Base-by-base conservation (phyloP, 306 rosid genomes). In the Malus asiatica region DNA sequence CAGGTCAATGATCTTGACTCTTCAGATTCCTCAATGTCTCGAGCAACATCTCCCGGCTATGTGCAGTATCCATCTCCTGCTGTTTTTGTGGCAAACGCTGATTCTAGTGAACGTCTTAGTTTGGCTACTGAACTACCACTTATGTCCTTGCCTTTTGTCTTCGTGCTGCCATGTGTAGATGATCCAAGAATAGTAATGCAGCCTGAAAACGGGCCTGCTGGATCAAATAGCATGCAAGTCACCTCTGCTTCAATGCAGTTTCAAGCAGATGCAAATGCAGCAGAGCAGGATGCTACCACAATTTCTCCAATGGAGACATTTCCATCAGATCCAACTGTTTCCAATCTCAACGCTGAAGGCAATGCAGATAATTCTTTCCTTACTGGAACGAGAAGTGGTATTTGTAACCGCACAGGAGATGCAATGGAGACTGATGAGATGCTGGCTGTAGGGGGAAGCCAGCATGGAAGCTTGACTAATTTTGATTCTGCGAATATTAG, bases 1-100 rank as follows among this genome's bases (percentile, higher is more conserved):
- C 86, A 95, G 99, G 99, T 95, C 87, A 95, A 90, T 90, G 97
- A 92, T 85, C 89, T 92, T 72, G 99, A 92, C 85, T 89, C 97
- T 73, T 89, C 97, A 74, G 99, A 90, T 88, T 87, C 96, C 72
- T 84, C 88, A 65, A 92, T 88, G 92, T 84, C 99, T 59, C 83
- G 20, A 69, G 96, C 99, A 82, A 90, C 97, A 52, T 89, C 97
- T 58, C 83, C 82, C 23, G 97, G 99, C 70, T 95, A 92, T 76
- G 81, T 89, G 83, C 92, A 81, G 71, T 92, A 92, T 81, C 97
- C 97, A 27, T 93, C 99, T 12, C 99, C 97, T 76, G 88, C 97
- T 44, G 89, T 95, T 79, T 87, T 86, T 84, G 86, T 95, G 78
- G 83, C 99, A 69, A 88, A 87, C 79, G 71, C 85, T 83, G 90